Percentiles rank a stretch among this genome's conserved stretches.
Conservation (phyloP, 495 filamentous ascomycete genomes). For the Xanthoparmelia taractica region DNA sequence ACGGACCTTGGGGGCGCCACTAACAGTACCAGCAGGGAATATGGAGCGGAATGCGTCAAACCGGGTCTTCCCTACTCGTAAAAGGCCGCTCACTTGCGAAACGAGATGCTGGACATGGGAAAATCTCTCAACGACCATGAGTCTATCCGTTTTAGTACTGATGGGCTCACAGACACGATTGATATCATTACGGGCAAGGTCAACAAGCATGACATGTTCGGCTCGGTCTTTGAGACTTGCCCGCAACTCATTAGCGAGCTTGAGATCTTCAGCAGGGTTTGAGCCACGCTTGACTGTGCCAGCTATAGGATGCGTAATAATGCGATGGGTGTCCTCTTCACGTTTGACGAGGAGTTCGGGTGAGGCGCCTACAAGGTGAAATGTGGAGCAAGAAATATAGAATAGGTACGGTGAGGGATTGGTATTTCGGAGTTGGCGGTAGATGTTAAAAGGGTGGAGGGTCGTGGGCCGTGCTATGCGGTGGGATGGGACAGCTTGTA, state of each 20-base stretch:
- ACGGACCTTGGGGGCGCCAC: slow-evolving; percentile 87
- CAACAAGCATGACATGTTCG: slow-evolving; percentile 99
- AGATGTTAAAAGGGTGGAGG: slow-evolving; percentile 96
- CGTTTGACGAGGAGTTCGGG: slow-evolving; percentile 90
- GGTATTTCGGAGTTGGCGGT: slow-evolving; percentile 87
- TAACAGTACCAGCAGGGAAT: slow-evolving; percentile 91
- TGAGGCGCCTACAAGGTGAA: slow-evolving; percentile 90
- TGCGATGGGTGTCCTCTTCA: slow-evolving; percentile 59
- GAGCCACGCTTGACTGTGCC: slow-evolving; percentile 86
- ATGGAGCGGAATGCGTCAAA: slow-evolving; percentile 96
- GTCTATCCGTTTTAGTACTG: slow-evolving; percentile 76
- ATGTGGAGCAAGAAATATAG: slow-evolving; percentile 79
- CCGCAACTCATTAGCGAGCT: slow-evolving; percentile 68
- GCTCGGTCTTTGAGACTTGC: slow-evolving; percentile 86
- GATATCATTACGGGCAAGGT: slow-evolving; percentile 91
- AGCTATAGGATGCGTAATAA: slow-evolving; percentile 95
- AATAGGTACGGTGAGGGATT: slow-evolving; percentile 97
- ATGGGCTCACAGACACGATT: slow-evolving; percentile 91
- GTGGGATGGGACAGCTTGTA: slow-evolving; percentile 94
- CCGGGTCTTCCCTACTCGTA: slow-evolving; percentile 73
- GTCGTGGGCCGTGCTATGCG: slow-evolving; percentile 80
- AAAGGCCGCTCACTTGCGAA: slow-evolving; percentile 82
- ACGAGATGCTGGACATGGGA: slow-evolving; percentile 95
- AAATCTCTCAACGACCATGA: slow-evolving; percentile 96
- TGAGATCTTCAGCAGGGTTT: slow-evolving; percentile 69